Evolutionary conservation across 305 asterid species (phyloP).

Genomic region (Solanum hybrid): DNA sequence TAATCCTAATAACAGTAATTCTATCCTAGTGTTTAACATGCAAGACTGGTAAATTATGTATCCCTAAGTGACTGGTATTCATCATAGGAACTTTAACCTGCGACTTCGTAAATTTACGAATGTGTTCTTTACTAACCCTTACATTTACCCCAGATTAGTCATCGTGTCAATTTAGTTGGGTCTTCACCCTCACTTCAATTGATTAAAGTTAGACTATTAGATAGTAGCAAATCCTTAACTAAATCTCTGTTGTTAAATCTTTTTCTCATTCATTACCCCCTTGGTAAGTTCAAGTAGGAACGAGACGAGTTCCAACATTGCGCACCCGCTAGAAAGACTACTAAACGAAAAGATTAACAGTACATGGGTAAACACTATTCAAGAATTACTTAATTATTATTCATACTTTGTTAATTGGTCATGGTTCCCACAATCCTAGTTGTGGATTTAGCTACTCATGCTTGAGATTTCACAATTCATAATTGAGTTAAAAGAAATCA

Average conservation of each 20-base stretch:
- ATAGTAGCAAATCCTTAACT: background rate
- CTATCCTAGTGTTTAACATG: background rate
- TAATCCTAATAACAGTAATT: background rate
- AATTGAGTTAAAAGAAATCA: too few relatives aligned
- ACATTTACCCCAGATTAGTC: background rate
- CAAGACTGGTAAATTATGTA: too few relatives aligned
- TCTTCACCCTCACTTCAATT: background rate
- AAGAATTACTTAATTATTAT: background rate
- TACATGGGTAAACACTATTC: background rate
- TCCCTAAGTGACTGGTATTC: background rate
- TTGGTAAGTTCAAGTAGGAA: background rate
- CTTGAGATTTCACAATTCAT: too few relatives aligned
- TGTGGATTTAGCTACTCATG: too few relatives aligned
- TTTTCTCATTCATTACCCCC: background rate
- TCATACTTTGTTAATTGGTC: background rate
- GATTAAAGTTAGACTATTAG: background rate
- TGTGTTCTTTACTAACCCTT: background rate
- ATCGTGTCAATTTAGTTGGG: background rate
- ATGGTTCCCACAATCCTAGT: background rate
- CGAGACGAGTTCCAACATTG: background rate
- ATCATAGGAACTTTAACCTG: background rate
- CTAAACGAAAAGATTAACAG: background rate
- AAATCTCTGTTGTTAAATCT: background rate
- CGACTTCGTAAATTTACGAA: background rate
- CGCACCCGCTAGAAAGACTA: background rate